phyloP scores from a whole-genome alignment of 371 early-diverging fungal genomes.

The Actinomucor elegans region DNA sequence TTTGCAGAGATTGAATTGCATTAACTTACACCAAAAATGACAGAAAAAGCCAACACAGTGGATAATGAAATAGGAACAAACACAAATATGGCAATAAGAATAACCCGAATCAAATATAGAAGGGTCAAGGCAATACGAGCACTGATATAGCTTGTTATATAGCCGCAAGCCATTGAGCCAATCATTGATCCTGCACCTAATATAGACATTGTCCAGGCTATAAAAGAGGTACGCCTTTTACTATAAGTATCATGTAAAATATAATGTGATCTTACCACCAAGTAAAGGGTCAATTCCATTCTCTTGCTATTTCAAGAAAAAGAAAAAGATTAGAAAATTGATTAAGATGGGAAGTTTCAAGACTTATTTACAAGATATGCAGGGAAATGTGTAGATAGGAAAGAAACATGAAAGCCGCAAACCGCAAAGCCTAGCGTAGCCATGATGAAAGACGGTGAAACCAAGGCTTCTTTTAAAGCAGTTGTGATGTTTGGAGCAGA shows the following conservation, averaged over 20 bases:
- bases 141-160: conserved; percentile 12
- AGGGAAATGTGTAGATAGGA: conserved; percentile 34
- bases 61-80: conserved; percentile 21
- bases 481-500: conserved; percentile 11
- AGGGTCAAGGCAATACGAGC: conserved; percentile 22
- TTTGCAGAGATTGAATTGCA: no score
- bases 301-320: conserved; percentile 24
- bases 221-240: background rate
- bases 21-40: conserved; percentile 56
- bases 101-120: conserved; percentile 17
- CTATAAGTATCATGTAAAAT: background rate
- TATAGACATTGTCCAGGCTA: conserved; percentile 37
- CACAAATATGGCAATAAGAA: conserved; percentile 25
- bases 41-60: conserved; percentile 38
- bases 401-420: conserved; percentile 40
- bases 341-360: background rate
- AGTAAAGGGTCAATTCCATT: conserved; percentile 24
- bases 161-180: conserved; percentile 25
- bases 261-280: conserved; percentile 7
- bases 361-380: conserved; percentile 22
- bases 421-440: conserved; percentile 28
- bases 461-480: conserved; percentile 26
- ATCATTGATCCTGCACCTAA: conserved; percentile 31
- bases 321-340: background rate
- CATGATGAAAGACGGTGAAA: conserved; percentile 24